These are phyloP conservation scores for Podosphaera xanthii DNA, from an alignment of 2,329 filamentous ascomycete genomes.

Conservation along the genomic window DNA sequence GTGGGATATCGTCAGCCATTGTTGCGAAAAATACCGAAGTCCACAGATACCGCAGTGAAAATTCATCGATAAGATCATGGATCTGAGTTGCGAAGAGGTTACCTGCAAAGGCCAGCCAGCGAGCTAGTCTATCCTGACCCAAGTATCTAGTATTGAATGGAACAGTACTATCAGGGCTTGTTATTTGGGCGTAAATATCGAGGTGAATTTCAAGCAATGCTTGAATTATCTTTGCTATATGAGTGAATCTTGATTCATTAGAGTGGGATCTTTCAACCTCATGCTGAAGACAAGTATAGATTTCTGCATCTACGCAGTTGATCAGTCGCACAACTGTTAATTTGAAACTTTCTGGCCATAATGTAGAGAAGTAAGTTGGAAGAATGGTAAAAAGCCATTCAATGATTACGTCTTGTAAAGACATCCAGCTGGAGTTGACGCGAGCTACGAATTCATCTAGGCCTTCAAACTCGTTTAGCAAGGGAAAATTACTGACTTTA, in stretches of 20 bases:
- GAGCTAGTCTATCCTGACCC: slow-evolving; percentile 33
- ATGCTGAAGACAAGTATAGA: slow-evolving; percentile 24
- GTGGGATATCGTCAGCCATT: slow-evolving; percentile 28
- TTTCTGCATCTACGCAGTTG: slow-evolving; percentile 24
- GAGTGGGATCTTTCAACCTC: slow-evolving; percentile 17
- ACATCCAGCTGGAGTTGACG: slow-evolving; percentile 27
- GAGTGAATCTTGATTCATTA: slow-evolving; percentile 15
- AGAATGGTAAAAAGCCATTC: slow-evolving; percentile 32
- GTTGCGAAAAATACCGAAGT: slow-evolving; percentile 38
- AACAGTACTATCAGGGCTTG: slow-evolving; percentile 32
- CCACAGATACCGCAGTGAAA: slow-evolving; percentile 42
- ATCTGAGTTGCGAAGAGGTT: slow-evolving; percentile 21
- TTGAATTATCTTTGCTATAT: slow-evolving; percentile 29
- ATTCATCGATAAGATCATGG: slow-evolving; percentile 14
- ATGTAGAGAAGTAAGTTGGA: slow-evolving; percentile 26
- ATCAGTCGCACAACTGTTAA: slow-evolving; percentile 29
- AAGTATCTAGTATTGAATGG: slow-evolving; percentile 24
- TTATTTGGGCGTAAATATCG: slow-evolving; percentile 40
- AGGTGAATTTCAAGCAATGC: slow-evolving; percentile 44
- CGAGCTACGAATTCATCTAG: slow-evolving; percentile 27
- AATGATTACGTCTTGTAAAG: slow-evolving; percentile 32
- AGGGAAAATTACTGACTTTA: slow-evolving; percentile 22
- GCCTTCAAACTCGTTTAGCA: slow-evolving; percentile 29
- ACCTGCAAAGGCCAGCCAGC: slow-evolving; percentile 35
- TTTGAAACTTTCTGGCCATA: slow-evolving; percentile 37